Evolutionary conservation across 805 yeast species (phyloP), one percentile per base, ranked within the genome.

Genomic region (Starmera quercuum): DNA sequence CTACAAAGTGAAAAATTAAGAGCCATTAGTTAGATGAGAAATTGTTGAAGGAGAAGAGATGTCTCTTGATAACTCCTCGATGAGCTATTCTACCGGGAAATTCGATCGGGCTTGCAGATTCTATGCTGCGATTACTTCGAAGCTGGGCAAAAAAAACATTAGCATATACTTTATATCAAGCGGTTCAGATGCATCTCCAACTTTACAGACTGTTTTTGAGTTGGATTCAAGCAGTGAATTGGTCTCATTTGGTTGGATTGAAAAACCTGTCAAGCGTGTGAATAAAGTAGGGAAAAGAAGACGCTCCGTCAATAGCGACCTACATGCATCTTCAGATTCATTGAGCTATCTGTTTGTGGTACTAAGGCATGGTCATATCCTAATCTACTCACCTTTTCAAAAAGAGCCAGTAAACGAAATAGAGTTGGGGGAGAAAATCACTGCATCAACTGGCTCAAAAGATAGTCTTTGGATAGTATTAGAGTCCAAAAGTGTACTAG

Each of bases 91-190:
- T 20, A 9, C 17, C 5, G 47, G 45, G 16, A 40, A 34, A 12
- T 41, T 62, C 26, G 66, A 62, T 35, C 37, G 49, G 22, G 39
- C 53, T 8, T 58, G 59, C 17, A 31, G 49, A 7, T 60, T 48
- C 37, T 53, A 53, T 35, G 69, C 73, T 30, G 58, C 59, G 31
- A 46, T 63, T 13, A 55, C 64, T 5, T 58, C 68, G 20, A 66
- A 68, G 31, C 59, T 59, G 13, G 71, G 72, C 25, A 54, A 68
- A 35, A 66, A 59, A 33, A 74, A 71, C 49, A 58, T 72, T 14
- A 70, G 61, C 44, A 58, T 71, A 35, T 64, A 42, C 20, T 14
- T 15, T 5, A 10, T 30, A n/a, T n/a, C 12, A 23, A 23, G 13
- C 13, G 2, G 2, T 23, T 5, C 13, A 14, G 26, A 23, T 4